Conservation (phyloP, 192 early-diverging fungal species). For the Rhizophagus clarus region DNA sequence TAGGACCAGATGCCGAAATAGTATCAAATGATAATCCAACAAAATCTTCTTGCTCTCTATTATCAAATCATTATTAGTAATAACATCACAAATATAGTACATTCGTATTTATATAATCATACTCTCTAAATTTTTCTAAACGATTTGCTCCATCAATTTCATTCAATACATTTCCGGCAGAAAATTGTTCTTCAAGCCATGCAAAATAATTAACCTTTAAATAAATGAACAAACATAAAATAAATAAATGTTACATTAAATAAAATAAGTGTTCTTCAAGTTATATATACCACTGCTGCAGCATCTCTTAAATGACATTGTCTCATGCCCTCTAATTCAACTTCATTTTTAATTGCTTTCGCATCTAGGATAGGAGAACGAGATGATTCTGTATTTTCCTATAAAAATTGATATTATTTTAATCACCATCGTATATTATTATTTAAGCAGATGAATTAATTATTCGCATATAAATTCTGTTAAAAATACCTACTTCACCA, state of each 20-base stretch:
- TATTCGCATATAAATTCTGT: not conserved
- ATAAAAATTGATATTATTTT: not conserved
- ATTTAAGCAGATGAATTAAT: not conserved
- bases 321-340: constrained; percentile 91
- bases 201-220: constrained; percentile 62
- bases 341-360: constrained; percentile 93
- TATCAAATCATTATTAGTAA: constrained; percentile 2
- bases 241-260: not conserved
- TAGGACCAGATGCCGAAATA: constrained; percentile 94
- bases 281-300: constrained; percentile 73
- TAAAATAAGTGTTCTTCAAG: no score
- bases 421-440: not conserved
- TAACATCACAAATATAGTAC: not conserved
- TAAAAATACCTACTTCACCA: constrained; percentile 50
- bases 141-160: constrained; percentile 88
- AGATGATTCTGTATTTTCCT: constrained; percentile 54
- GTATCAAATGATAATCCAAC: constrained; percentile 96
- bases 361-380: constrained; percentile 74
- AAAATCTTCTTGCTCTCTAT: constrained; percentile 72
- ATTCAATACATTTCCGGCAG: constrained; percentile 66
- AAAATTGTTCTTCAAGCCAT: constrained; percentile 93
- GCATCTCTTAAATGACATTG: constrained; percentile 89
- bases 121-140: constrained; percentile 74
- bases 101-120: constrained; percentile 16
- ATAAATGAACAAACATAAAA: not conserved